Evolutionary conservation across 2,329 filamentous ascomycete species (phyloP).

Genomic region (Dactylellina sp.): DNA sequence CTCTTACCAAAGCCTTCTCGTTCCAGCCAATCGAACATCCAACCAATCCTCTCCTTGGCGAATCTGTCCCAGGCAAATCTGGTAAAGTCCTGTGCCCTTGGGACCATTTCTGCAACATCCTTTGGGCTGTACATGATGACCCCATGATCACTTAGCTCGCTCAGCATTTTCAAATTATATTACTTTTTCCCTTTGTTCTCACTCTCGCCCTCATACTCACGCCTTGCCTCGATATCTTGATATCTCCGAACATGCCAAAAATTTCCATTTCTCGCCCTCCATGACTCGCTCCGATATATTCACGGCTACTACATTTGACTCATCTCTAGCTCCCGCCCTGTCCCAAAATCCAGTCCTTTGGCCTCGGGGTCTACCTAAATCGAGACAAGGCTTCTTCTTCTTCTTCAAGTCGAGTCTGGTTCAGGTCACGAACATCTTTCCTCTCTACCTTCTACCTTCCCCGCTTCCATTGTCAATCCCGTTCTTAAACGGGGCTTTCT

Average conservation of each 20-base stretch:
- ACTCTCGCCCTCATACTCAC: not conserved
- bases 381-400: no score
- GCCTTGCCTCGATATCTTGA: not conserved
- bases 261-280: not conserved
- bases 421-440: slow-evolving; percentile 34
- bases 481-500: slow-evolving; percentile 14
- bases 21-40: slow-evolving; percentile 34
- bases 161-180: slow-evolving; percentile 8
- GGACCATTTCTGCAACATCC: slow-evolving; percentile 38
- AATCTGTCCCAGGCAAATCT: slow-evolving; percentile 32
- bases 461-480: slow-evolving; percentile 28
- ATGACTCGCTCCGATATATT: slow-evolving; percentile 6
- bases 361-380: slow-evolving; percentile 1
- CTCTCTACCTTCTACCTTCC: slow-evolving; percentile 13
- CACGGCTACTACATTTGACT: slow-evolving; percentile 19
- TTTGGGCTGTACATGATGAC: slow-evolving; percentile 39
- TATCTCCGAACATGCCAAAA: not conserved
- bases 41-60: not conserved
- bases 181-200: slow-evolving; percentile 1
- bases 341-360: not conserved
- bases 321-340: slow-evolving; percentile 28
- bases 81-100: slow-evolving; percentile 47
- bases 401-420: not conserved
- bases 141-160: slow-evolving; percentile 41
- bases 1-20: not conserved